Evolutionary conservation across 2,329 filamentous ascomycete species (phyloP), one percentile per base, ranked within the genome.

Genomic region (Neophaeococcomyces aloes): DNA sequence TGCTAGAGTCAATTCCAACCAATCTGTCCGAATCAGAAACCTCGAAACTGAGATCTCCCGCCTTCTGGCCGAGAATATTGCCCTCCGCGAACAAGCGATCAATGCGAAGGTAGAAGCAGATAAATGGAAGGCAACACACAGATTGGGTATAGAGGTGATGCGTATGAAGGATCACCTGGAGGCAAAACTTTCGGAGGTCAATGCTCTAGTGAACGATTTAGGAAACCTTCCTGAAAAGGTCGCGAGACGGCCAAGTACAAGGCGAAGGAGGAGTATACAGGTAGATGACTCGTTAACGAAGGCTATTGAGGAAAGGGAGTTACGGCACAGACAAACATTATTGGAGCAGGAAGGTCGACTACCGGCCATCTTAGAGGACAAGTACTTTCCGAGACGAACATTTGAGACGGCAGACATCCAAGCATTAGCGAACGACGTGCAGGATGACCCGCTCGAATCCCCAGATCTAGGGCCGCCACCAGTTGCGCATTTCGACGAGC

Each of bases 1-100:
- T 46, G 76, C 77, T 46, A 70, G 74, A 51, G 74, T 69, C 48
- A 81, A 81, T 56, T 80, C 78, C 5, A 71, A 70, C 44, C 78
- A 81, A 58, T 79, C 75, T 3, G 65, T 79, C 38, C 75, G 76
- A 37, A 81, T 81, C 47, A 75, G 78, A 46, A 72, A 66, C 44
- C 68, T 81, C 39, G 77, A 81, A 57, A 66, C 69, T n/a, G 77
- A 81, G 55, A 68, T 75, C 30, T 72, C 74, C 30, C 69, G 75
- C 38, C 65, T 81, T 7, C 65, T 79, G 31, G 65, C 71, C 21
- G 76, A 81, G 47, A 81, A 81, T 52, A 63, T 79, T 15, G 66
- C 70, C 2, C 64, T 81, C 7, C 67, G 75, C 42, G 74, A 79
- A 58, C 69, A 76, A 52, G 67, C 76, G 7, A 70, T 79, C 41